Evolutionary conservation across 257 asterid species (phyloP), one percentile per base, ranked within the genome.

Genomic region (Solanum okadae): DNA sequence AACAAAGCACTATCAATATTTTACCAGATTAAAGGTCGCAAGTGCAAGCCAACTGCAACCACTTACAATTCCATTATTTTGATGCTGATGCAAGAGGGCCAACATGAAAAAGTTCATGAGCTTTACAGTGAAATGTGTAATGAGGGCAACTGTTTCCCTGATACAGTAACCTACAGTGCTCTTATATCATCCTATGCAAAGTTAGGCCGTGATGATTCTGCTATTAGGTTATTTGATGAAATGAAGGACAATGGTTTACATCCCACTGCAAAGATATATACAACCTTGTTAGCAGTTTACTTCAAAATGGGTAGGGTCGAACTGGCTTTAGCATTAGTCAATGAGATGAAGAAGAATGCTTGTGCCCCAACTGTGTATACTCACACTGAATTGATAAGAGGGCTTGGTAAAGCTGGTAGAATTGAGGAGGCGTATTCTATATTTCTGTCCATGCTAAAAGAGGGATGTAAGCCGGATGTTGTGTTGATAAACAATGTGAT

Each of bases 1-100:
- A 92, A 90, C 88, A 95, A 91, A 90, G 98, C 99, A 14, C 94
- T 95, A 34, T 85, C 93, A 22, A 40, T 93, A 35, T 95, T 96
- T 86, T 95, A 95, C 93, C 96, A 92, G 94, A 89, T 95, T 42
- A 96, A 95, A 90, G 91, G 89, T 46, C 93, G 95, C 15, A 96
- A 94, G 92, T 95, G 98, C 91, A 94, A 93, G 75, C 98, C 98
- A 20, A 94, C 98, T 23, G 93, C 97, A 33, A 87, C 91, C 90
- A 93, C 99, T 6, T 96, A 95, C 88, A 96, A 95, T 87, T 91
- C 99, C n/a, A 91, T 94, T 49, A 94, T 96, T 87, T 65, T 95
- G 92, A 95, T 95, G 98, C 92, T 96, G 90, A 95, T 96, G 93
- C 93, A 93, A 92, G 98, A 95, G 92, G 96, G 98, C 10, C 95